phyloP scores from a whole-genome alignment of 768 basidiomycete genomes.

The Pleurotus tuber-regium region DNA sequence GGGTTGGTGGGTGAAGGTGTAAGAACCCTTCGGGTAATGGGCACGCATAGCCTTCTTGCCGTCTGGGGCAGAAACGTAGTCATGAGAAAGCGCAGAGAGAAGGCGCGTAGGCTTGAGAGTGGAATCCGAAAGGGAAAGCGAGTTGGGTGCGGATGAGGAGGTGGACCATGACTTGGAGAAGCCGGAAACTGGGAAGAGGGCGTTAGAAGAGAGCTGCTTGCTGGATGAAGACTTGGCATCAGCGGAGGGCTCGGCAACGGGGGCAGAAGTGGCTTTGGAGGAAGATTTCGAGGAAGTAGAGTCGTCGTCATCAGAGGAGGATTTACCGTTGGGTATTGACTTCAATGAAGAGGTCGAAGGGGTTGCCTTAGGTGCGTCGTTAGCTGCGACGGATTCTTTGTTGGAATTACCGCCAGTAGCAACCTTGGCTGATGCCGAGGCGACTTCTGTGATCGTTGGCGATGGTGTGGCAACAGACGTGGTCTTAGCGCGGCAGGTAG shows the following conservation, averaged over 20 bases:
- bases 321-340: not conserved
- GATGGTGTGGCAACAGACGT: not conserved
- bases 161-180: constrained; percentile 46
- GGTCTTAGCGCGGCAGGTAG: constrained; percentile 1
- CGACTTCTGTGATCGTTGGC: not conserved
- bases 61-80: constrained; percentile 44
- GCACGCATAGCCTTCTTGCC: constrained; percentile 52
- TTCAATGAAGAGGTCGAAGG: not conserved
- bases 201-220: constrained; percentile 15
- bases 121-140: constrained; percentile 40
- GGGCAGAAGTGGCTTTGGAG: constrained; percentile 6
- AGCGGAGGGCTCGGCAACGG: constrained; percentile 13
- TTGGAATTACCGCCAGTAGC: not conserved
- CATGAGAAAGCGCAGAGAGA: constrained; percentile 34
- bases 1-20: constrained; percentile 42
- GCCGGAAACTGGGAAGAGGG: constrained; percentile 41
- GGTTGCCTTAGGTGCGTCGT: not conserved
- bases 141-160: constrained; percentile 27
- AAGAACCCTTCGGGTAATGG: constrained; percentile 56
- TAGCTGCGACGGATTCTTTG: not conserved
- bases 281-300: constrained; percentile 8
- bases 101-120: constrained; percentile 43
- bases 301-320: not conserved
- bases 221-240: constrained; percentile 14
- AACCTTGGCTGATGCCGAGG: not conserved